Conservation (phyloP, 345 rosid species). For the Salix purpurea region DNA sequence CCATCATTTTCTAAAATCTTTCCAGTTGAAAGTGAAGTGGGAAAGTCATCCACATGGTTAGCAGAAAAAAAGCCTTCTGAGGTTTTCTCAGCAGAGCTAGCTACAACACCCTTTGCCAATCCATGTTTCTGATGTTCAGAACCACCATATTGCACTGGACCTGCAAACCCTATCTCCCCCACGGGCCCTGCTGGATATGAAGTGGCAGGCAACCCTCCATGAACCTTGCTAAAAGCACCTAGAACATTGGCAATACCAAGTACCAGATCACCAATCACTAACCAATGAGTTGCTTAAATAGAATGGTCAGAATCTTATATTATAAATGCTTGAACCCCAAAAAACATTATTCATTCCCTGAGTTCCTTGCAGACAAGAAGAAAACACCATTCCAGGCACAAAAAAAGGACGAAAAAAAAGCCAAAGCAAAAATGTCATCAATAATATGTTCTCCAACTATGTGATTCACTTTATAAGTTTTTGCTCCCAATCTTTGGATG, state of each 20-base stretch:
- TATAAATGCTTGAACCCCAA: not conserved
- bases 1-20: conserved; percentile 46
- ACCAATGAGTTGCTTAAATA: not conserved
- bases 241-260: conserved; percentile 15
- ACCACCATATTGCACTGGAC: conserved; percentile 27
- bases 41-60: conserved; percentile 36
- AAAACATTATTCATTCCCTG: not conserved
- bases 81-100: conserved; percentile 23
- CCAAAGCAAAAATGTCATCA: not conserved
- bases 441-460: not conserved
- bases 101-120: conserved; percentile 9
- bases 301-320: not conserved
- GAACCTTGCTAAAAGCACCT: conserved; percentile 55
- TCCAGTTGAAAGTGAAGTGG: conserved; percentile 31
- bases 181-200: conserved; percentile 28
- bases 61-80: conserved; percentile 23
- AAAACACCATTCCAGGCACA: not conserved
- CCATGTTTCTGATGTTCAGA: conserved; percentile 24
- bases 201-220: conserved; percentile 40
- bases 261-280: conserved; percentile 4
- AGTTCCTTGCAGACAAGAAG: not conserved
- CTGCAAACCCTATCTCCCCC: conserved; percentile 38
- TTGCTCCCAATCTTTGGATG: not conserved
- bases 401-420: not conserved
- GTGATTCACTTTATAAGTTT: not conserved